These are phyloP conservation scores for Globisporangium cystogenes DNA, from an alignment of 352 stramenopile genomes.

Conservation along the genomic window DNA sequence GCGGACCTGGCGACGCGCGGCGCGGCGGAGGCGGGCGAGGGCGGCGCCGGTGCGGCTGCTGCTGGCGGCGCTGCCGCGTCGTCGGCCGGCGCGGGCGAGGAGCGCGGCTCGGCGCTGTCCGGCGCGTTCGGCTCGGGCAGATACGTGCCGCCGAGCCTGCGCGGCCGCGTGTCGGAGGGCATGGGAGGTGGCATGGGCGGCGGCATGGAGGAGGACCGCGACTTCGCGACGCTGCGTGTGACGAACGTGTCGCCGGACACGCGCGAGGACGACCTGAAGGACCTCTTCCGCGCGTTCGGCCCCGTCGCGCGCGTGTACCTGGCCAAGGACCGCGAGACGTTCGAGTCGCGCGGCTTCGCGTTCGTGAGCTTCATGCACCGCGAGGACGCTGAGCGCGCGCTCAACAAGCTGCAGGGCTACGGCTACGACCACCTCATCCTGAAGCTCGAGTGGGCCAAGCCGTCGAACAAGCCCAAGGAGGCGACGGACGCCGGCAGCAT, in stretches of 20 bases:
- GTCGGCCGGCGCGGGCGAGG: conserved; percentile 18
- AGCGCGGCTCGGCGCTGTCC: conserved; percentile 49
- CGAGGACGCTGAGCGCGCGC: conserved; percentile 94
- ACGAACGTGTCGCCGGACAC: conserved; percentile 99
- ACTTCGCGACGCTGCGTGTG: conserved; percentile 94
- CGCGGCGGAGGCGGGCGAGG: conserved; percentile 24
- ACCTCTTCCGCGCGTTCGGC: conserved; percentile 97
- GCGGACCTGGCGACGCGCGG: conserved; percentile 54
- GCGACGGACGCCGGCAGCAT: conserved; percentile 72
- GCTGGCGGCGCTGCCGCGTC: not conserved
- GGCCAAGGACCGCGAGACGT: conserved; percentile 97
- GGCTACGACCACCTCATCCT: conserved; percentile 99
- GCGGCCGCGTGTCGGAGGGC: conserved; percentile 31
- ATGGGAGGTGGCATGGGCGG: conserved; percentile 19
- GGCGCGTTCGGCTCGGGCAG: conserved; percentile 78
- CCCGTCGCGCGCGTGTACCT: conserved; percentile 97
- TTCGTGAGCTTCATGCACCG: conserved; percentile 98
- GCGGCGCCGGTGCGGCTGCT: too few relatives aligned
- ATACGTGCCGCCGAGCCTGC: conserved; percentile 84
- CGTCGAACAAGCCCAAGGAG: conserved; percentile 82
- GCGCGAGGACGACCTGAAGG: conserved; percentile 97
- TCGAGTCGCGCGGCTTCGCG: conserved; percentile 96
- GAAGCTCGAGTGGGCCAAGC: conserved; percentile 99
- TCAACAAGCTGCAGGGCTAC: conserved; percentile 96
- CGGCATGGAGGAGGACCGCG: conserved; percentile 50